A percentile compares a stretch with the other conserved stretches of the same genome.
Evolutionary conservation across 2,329 filamentous ascomycete genomes (phyloP).

Genomic region (Aureobasidium pullulans): DNA sequence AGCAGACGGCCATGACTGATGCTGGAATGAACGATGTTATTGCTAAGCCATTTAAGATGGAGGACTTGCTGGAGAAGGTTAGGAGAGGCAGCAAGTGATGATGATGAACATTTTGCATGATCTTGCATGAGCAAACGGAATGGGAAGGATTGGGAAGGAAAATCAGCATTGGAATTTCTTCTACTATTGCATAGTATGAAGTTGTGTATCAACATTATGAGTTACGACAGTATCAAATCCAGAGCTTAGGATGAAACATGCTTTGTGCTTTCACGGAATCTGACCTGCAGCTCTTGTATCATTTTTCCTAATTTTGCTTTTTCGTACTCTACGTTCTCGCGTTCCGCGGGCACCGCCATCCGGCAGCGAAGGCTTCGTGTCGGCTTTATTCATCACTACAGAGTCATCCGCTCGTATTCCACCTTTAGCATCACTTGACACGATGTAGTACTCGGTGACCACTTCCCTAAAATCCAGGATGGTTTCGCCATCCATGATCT

Average conservation of each 20-base stretch:
- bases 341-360: background rate
- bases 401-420: too few species aligned
- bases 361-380: background rate
- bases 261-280: too few species aligned
- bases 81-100: background rate
- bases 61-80: slow-evolving; percentile 22
- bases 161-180: background rate
- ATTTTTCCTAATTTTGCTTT: background rate
- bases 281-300: background rate
- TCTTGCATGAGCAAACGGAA: background rate
- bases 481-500: background rate
- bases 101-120: background rate
- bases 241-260: background rate
- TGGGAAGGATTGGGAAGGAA: background rate
- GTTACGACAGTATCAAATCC: background rate
- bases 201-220: background rate
- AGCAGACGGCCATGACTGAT: slow-evolving; percentile 25
- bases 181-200: background rate
- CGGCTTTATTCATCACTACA: background rate
- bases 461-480: background rate
- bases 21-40: slow-evolving; percentile 29
- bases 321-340: background rate
- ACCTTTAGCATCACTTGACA: too few species aligned
- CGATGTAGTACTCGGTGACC: background rate
- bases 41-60: slow-evolving; percentile 27